Evolutionary conservation across 2,329 filamentous ascomycete genomes (phyloP), one percentile per base, ranked within the genome.

Genomic region (Huntiella moniliformis): DNA sequence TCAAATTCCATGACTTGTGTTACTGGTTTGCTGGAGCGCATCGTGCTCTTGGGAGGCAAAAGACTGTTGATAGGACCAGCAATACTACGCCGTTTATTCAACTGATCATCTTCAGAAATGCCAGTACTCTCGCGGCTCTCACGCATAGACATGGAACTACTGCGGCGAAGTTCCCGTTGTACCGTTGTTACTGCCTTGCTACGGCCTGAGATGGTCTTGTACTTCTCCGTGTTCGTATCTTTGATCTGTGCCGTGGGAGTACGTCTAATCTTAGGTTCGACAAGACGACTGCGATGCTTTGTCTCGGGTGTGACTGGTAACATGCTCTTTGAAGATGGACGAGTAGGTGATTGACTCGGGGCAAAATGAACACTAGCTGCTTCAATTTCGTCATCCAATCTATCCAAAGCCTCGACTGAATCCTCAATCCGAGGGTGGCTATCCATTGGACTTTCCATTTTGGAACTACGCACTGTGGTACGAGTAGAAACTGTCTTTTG

Each of bases 321-420:
- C 13, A 16, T 15, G 22, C 22, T 28, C 13, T 13, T 28, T n/a
- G n/a, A 17, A 12, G 31, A 13, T 5, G 13, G 31, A 17, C 31
- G 40, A n/a, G 33, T 15, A 15, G 48, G 37, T 15, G 42, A 45
- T 37, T 44, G 45, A 5, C 41, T 50, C 65, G 58, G 2, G 15
- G 42, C 38, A 17, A 47, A 45, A 12, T 47, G 49, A 33, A 33
- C 46, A 42, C 62, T 55, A 32, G 75, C 61, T 2, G 66, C 70
- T 52, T 79, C 74, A 7, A 78, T 62, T 42, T 76, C 65, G 31
- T 79, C 74, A 52, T 79, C 73, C 12, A 79, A 62, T 50, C 65
- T 63, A 54, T 79, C 75, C 15, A 79, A 61, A 51, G 73, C 73
- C 55, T 76, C 74, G 6, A 79, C 60, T 1, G 74, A 77, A 55